phyloP scores from a whole-genome alignment of 306 rosid genomes.

The Acacia confusa region DNA sequence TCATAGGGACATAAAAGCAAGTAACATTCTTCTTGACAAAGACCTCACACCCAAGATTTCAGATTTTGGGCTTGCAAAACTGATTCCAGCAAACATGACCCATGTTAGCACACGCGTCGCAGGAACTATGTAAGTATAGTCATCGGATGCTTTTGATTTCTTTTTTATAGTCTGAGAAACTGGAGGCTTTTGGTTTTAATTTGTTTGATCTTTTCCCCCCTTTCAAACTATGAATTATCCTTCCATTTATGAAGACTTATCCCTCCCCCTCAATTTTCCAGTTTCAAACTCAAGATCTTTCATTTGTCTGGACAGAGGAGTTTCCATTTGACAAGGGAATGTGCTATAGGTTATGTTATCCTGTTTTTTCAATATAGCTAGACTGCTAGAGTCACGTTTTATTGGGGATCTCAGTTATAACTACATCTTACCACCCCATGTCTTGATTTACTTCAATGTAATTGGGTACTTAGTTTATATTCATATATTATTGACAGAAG shows the following conservation, averaged over 20 bases:
- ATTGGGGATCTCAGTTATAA: neutral
- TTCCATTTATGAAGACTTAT: slow-evolving; percentile 13
- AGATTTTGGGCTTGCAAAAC: slow-evolving; percentile 96
- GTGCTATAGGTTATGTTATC: neutral
- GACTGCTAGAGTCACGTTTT: neutral
- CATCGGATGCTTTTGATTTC: neutral
- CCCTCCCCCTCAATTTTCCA: neutral
- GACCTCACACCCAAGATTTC: slow-evolving; percentile 78
- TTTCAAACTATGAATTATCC: neutral
- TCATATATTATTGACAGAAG: neutral
- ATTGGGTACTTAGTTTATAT: neutral
- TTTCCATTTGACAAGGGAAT: slow-evolving; percentile 6
- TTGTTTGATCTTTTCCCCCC: neutral
- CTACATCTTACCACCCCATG: neutral
- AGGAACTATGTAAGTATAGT: slow-evolving; percentile 78
- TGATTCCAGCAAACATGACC: slow-evolving; percentile 75
- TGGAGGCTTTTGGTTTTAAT: slow-evolving; percentile 11
- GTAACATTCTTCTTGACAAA: slow-evolving; percentile 86
- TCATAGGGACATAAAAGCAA: slow-evolving; percentile 97
- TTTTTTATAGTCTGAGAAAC: slow-evolving; percentile 1
- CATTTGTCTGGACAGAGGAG: neutral
- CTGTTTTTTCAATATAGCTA: neutral
- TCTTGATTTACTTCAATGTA: neutral
- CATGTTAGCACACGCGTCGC: slow-evolving; percentile 97
- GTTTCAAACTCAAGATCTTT: neutral